Percentiles rank a stretch among this genome's conserved stretches.
phyloP scores from a whole-genome alignment of 1,284 basidiomycete genomes.

The Fomitopsis betulina region DNA sequence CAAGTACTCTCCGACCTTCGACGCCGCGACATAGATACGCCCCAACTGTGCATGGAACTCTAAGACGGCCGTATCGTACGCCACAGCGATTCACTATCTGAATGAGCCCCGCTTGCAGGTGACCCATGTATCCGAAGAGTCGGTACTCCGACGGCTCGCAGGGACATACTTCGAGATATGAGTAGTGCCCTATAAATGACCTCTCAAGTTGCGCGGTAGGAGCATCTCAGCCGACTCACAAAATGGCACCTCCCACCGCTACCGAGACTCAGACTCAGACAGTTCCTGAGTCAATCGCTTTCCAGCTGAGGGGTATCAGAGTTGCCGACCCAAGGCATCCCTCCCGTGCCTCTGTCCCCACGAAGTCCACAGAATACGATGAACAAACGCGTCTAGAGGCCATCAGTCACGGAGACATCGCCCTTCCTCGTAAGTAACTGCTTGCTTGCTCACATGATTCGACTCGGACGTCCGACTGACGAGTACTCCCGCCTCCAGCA shows the following conservation, averaged over 20 bases:
- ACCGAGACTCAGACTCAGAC: not conserved
- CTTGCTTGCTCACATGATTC: not conserved
- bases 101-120: not conserved
- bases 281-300: not conserved
- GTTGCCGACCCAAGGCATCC: not conserved
- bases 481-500: not conserved
- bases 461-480: not conserved
- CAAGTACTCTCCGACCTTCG: not conserved
- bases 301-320: not conserved
- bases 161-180: not conserved
- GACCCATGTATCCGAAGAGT: not conserved
- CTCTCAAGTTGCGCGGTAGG: not conserved
- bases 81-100: not conserved
- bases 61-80: not conserved
- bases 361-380: not conserved
- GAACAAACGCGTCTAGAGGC: not conserved
- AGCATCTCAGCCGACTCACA: not conserved
- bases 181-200: not conserved
- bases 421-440: not conserved
- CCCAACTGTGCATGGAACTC: not conserved
- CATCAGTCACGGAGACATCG: not conserved
- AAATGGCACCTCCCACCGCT: not conserved
- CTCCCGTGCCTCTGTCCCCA: not conserved
- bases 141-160: not conserved
- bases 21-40: not conserved